Evolutionary conservation across 2,329 filamentous ascomycete genomes (phyloP).

Genomic region (Colletotrichum theobromicola): DNA sequence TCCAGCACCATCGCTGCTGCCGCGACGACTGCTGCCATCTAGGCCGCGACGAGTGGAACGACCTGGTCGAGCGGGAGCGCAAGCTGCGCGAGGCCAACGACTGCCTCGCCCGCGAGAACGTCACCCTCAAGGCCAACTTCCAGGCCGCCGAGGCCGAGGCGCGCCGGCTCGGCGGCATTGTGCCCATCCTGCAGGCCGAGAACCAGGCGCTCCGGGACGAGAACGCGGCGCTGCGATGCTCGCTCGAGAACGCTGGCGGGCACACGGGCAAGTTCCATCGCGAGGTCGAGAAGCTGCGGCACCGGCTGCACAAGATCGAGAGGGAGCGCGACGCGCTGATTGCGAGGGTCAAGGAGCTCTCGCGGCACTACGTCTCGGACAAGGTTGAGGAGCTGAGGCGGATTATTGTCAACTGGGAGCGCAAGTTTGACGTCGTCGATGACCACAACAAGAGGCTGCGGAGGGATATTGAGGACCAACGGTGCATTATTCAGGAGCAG

Average conservation of each 20-base stretch:
- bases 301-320: slow-evolving; percentile 39
- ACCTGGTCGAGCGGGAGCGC: slow-evolving; percentile 39
- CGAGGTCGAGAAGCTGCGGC: slow-evolving; percentile 37
- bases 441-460: slow-evolving; percentile 20
- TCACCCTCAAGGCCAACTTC: slow-evolving; percentile 39
- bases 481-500: slow-evolving; percentile 14
- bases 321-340: slow-evolving; percentile 40
- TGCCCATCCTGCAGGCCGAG: slow-evolving; percentile 42
- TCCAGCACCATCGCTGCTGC: not conserved
- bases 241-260: slow-evolving; percentile 36
- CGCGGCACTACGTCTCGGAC: slow-evolving; percentile 31
- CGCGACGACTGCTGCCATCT: slow-evolving; percentile 40
- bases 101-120: slow-evolving; percentile 33
- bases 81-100: slow-evolving; percentile 39
- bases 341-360: slow-evolving; percentile 37
- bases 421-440: slow-evolving; percentile 23
- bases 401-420: slow-evolving; percentile 40
- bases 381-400: slow-evolving; percentile 36
- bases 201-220: slow-evolving; percentile 40
- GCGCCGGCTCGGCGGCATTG: slow-evolving; percentile 36
- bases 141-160: slow-evolving; percentile 38
- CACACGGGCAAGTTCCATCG: slow-evolving; percentile 32
- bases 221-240: slow-evolving; percentile 43
- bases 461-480: slow-evolving; percentile 16
- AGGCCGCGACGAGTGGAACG: slow-evolving; percentile 40